Evolutionary conservation across 495 filamentous ascomycete species (phyloP).

Genomic region (Lasiosphaeris hirsuta): DNA sequence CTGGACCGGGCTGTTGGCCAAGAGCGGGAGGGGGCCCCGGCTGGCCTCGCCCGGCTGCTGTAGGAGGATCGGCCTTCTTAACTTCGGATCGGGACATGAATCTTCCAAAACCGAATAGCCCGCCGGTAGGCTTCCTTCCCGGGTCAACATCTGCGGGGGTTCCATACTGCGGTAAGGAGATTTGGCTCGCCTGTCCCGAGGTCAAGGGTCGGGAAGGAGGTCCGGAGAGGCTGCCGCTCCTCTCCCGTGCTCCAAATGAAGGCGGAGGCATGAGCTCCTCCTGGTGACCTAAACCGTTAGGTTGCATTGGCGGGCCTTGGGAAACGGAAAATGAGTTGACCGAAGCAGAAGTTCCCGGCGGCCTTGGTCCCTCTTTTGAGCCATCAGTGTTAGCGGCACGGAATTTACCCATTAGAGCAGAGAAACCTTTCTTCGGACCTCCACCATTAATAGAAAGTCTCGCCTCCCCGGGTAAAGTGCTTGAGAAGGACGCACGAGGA

Average conservation of each 20-base stretch:
- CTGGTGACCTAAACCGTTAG: not conserved
- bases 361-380: not conserved
- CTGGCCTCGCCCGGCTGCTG: not conserved
- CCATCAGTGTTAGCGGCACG: not conserved
- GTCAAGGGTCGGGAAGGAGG: constrained; percentile 4
- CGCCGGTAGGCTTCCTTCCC: constrained; percentile 20
- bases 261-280: constrained; percentile 5
- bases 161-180: not conserved
- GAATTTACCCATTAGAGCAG: not conserved
- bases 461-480: not conserved
- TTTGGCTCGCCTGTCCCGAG: not conserved
- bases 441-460: not conserved
- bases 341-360: not conserved
- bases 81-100: constrained; percentile 19
- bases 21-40: not conserved
- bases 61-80: constrained; percentile 1
- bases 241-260: constrained; percentile 5
- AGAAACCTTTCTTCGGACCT: not conserved
- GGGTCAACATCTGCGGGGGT: constrained; percentile 9
- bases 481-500: not conserved
- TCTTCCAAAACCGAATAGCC: constrained; percentile 27
- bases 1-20: not conserved
- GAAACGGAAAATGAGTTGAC: not conserved
- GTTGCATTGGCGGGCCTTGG: not conserved
- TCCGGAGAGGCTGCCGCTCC: constrained; percentile 12